A percentile compares a stretch with the other conserved stretches of the same genome.
Conservation (phyloP, 768 basidiomycete genomes). For the Ramaria sp. region DNA sequence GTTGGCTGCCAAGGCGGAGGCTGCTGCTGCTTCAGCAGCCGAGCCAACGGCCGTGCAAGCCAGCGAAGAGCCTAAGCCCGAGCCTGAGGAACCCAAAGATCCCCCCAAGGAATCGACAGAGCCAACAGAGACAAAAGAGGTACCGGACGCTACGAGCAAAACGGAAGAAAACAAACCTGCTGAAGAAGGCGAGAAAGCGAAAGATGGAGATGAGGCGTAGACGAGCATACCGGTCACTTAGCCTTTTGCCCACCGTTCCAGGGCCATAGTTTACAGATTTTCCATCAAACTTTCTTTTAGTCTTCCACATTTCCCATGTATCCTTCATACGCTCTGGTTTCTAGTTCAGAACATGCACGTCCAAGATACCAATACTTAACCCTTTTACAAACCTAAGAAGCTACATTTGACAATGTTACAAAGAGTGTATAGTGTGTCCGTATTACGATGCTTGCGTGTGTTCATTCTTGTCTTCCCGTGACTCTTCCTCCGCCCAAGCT, state of each 20-base stretch:
- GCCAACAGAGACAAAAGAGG: slow-evolving; percentile 18
- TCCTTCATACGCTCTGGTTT: not conserved
- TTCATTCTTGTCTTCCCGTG: slow-evolving; percentile 14
- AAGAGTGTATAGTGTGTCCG: not conserved
- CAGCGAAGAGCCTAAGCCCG: slow-evolving; percentile 18
- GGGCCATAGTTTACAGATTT: not conserved
- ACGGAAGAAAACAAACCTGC: slow-evolving; percentile 21
- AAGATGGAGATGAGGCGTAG: slow-evolving; percentile 18
- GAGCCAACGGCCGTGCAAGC: slow-evolving; percentile 15
- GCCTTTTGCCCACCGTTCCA: not conserved
- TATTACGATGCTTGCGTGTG: not conserved
- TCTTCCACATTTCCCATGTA: not conserved
- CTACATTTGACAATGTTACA: not conserved
- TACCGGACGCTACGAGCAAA: slow-evolving; percentile 23
- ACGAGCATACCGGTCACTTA: not conserved
- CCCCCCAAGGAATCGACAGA: slow-evolving; percentile 12
- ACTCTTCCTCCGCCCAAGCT: slow-evolving; percentile 65
- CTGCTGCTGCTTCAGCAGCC: slow-evolving; percentile 18
- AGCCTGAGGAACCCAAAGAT: slow-evolving; percentile 11
- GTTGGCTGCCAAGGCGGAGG: slow-evolving; percentile 18
- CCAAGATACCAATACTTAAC: not conserved
- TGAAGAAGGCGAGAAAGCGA: slow-evolving; percentile 26
- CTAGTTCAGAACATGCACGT: not conserved
- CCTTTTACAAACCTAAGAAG: not conserved
- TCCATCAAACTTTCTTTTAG: not conserved